Evolutionary conservation across 2,329 filamentous ascomycete species (phyloP), one percentile per base, ranked within the genome.

Genomic region (Scortechinia acanthostroma): DNA sequence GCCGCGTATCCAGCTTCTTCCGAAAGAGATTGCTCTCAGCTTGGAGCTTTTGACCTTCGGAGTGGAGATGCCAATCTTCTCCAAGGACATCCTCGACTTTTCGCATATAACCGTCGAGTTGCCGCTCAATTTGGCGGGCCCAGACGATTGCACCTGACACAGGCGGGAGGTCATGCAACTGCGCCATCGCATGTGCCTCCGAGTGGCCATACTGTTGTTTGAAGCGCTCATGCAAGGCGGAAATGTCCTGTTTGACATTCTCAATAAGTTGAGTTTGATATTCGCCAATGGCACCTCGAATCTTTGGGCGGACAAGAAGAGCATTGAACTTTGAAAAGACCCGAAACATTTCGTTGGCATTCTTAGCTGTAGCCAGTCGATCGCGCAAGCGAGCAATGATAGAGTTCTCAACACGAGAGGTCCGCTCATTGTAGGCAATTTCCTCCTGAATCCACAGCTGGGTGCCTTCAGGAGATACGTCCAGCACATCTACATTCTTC

Each of bases 281-380:
- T 66, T 98, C 91, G 37, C 90, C 88, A 57, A 98, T 98, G 46
- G 93, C 94, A 53, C 94, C 91, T 52, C 93, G 85, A 66, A 99
- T 97, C 74, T 98, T 98, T n/a, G 93, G 93, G 48, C 93, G 83
- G 46, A 99, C 91, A 55, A 99, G 95, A 22, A 99, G 82, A 2
- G 93, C 93, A 60, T 99, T 99, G 77, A 99, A 99, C 61, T 97
- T 97, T 45, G 93, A 97, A 63, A 98, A 98, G 49, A 99, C 93
- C 45, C 94, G 87, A 64, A 99, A 99, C 93, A 98, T 99, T 66
- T 98, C 94, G 59, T 95, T 97, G 33, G 93, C 93, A 50, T 90
- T 95, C 73, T 95, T 96, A 13, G 93, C 91, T 4, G 90, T 95
- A 14, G 91, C 93, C 46, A 98, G 76, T 47, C 93, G 86, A 64